Conservation (phyloP, 139 green algal genomes). For the Mesostigma viride region DNA sequence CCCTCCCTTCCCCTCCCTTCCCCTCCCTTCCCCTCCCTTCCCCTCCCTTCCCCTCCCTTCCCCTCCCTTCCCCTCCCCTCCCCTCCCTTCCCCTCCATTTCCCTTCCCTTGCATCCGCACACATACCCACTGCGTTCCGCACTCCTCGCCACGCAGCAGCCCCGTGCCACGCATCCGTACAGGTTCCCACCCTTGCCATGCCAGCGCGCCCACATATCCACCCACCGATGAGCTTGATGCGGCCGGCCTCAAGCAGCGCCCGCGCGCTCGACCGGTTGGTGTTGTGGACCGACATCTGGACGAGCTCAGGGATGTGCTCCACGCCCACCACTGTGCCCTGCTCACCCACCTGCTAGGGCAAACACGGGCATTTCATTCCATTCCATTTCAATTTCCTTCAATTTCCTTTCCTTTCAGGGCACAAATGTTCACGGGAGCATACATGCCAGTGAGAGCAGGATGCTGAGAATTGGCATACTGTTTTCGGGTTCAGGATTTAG, state of each 20-base stretch:
- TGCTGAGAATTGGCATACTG: background rate
- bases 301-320: slow-evolving; percentile 40
- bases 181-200: no score
- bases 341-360: slow-evolving; percentile 18
- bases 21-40: no score
- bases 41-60: no score
- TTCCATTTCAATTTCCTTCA: background rate
- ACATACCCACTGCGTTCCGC: no score
- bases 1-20: no score
- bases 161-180: no score
- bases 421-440: background rate
- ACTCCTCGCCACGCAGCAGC: no score
- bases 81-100: no score
- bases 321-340: slow-evolving; percentile 28
- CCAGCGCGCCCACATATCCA: background rate
- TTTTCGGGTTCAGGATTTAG: background rate
- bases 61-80: no score
- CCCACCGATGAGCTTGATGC: slow-evolving; percentile 15
- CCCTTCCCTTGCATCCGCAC: no score
- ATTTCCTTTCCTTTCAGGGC: no score
- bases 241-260: slow-evolving; percentile 12
- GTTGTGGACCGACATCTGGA: slow-evolving; percentile 12
- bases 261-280: slow-evolving; percentile 8
- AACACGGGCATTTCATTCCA: background rate
- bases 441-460: background rate